phyloP scores from a whole-genome alignment of 2,329 filamentous ascomycete genomes.

The Myrmaecium sp. region DNA sequence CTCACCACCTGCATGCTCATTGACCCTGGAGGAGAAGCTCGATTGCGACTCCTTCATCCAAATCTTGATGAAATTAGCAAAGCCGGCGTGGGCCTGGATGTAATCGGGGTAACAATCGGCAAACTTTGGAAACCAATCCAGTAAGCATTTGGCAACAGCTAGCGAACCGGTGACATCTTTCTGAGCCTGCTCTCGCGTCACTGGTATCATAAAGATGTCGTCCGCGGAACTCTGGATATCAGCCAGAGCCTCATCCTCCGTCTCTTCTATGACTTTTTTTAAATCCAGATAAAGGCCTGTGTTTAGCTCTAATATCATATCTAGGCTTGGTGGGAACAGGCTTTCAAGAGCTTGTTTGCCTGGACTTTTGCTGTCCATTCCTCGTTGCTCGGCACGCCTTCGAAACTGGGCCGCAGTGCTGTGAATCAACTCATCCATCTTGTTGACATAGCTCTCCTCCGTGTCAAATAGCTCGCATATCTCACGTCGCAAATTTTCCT shows the following conservation, averaged over 20 bases:
- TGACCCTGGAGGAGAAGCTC: conserved; percentile 64
- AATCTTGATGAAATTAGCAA: conserved; percentile 61
- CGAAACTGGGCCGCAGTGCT: conserved; percentile 69
- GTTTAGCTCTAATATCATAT: conserved; percentile 69
- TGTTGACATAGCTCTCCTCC: conserved; percentile 82
- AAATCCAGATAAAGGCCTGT: conserved; percentile 63
- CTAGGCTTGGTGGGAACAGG: conserved; percentile 67
- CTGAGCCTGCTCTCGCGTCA: conserved; percentile 16
- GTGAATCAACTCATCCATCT: conserved; percentile 68
- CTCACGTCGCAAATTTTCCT: conserved; percentile 70
- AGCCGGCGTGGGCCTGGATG: conserved; percentile 75
- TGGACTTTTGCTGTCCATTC: conserved; percentile 48
- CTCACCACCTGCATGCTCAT: conserved; percentile 74
- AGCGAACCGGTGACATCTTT: conserved; percentile 60
- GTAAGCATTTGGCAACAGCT: conserved; percentile 60
- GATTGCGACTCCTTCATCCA: conserved; percentile 64
- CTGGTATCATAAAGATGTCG: conserved; percentile 17
- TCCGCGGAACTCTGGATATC: conserved; percentile 49
- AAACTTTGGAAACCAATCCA: conserved; percentile 89
- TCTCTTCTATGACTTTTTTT: conserved; percentile 60
- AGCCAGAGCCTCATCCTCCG: conserved; percentile 60
- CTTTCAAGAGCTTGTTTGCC: conserved; percentile 54
- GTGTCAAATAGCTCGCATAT: conserved; percentile 84
- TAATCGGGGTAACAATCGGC: conserved; percentile 85
- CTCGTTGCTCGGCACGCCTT: conserved; percentile 43